Evolutionary conservation across 108 stramenopile genomes (phyloP), one percentile per base, ranked within the genome.

Genomic region (Seminavis robusta): DNA sequence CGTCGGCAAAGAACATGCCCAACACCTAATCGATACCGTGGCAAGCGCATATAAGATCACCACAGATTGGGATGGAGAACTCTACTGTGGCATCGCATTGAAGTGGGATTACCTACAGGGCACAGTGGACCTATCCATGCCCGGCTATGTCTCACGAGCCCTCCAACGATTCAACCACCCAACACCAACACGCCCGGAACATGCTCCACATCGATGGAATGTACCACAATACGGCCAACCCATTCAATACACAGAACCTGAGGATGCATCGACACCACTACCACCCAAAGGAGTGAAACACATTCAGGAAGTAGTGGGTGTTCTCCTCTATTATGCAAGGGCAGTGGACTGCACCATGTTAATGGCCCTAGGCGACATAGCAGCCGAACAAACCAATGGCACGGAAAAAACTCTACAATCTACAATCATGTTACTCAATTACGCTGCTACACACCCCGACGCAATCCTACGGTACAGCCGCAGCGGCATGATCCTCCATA

Each of bases 101-200:
- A 44, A 56, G 28, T 75, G 76, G 81, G 50, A 82, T 37, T 76
- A 82, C 49, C 11, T 46, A 26, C 30, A 37, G 7, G 30, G 73
- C 32, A 28, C 52, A 19, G 59, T 61, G 11, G 66, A 71, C 43
- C 31, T 72, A 11, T 73, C 74, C 28, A 72, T 69, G 71, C 72
- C 71, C 33, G 71, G 41, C 11, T 79, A 65, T 33, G 63, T 74
- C 20, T 29, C 56, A 52, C 61, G 46, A 47, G 70, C 67, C 3
- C 41, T 82, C 1, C 29, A 33, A 9, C 37, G 46, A 28, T 77
- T 74, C 58, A 17, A 67, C 7, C 71, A 77, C 37, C 55, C 34
- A 4, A 31, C 53, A 0, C 81, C 76, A 7, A 16, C 40, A 10
- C 42, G 43, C 20, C 67, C 63, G 19, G 58, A 82, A 48, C 39